These are phyloP conservation scores for Corniculantispora saksenae DNA, from an alignment of 2,329 filamentous ascomycete genomes.

Conservation along the genomic window DNA sequence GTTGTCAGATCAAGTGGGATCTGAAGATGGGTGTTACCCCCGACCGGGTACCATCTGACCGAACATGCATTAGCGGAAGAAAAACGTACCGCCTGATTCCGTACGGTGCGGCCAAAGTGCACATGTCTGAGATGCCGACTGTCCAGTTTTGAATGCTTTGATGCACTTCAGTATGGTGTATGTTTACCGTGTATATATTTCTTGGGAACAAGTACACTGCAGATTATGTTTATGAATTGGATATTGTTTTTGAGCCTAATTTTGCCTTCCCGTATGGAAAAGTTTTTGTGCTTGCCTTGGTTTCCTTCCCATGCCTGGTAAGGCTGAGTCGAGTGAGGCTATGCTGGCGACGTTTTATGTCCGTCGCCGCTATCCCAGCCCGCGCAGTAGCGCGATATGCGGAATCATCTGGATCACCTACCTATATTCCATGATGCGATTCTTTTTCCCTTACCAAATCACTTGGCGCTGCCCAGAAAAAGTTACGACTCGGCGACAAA, in stretches of 20 bases:
- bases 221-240: neutral
- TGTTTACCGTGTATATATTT: slow-evolving; percentile 1
- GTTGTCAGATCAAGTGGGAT: slow-evolving; percentile 40
- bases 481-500: no score
- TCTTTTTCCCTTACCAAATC: no score
- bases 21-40: slow-evolving; percentile 34
- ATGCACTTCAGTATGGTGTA: neutral
- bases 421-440: no score
- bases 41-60: slow-evolving; percentile 25
- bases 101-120: slow-evolving; percentile 48
- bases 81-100: slow-evolving; percentile 40
- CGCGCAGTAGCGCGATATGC: neutral
- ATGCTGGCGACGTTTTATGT: neutral
- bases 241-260: neutral
- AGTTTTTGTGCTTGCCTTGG: no score
- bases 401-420: no score
- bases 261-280: no score
- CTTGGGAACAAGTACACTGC: neutral
- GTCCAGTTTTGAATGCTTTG: slow-evolving; percentile 14
- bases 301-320: neutral
- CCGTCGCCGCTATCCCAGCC: neutral
- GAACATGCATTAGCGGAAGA: slow-evolving; percentile 29
- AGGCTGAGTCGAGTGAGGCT: neutral
- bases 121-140: slow-evolving; percentile 36
- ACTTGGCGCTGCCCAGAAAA: no score